These are phyloP conservation scores for Metschnikowia santaceciliae DNA, from an alignment of 805 yeast species.

Conservation along the genomic window DNA sequence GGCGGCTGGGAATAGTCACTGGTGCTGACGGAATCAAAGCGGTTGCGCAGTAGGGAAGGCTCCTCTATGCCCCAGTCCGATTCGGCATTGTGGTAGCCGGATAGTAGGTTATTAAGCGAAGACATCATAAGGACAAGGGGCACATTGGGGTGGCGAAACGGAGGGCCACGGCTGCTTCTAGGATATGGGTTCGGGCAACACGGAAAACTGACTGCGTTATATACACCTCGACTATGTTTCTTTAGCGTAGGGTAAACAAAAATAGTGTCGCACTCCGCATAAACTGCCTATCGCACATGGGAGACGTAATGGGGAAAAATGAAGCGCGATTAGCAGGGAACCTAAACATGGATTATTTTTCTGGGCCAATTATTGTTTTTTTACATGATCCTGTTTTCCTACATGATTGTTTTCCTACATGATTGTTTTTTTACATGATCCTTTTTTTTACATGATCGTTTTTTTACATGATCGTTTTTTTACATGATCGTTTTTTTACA, in stretches of 20 bases:
- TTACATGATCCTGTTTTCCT: not conserved
- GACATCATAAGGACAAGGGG: not conserved
- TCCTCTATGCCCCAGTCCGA: conserved; percentile 25
- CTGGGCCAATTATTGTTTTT: no score
- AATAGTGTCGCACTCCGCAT: conserved; percentile 1
- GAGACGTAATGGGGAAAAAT: not conserved
- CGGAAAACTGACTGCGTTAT: not conserved
- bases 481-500: not conserved
- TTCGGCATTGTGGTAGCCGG: conserved; percentile 16
- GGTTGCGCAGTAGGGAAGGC: conserved; percentile 5
- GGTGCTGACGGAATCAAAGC: conserved; percentile 16
- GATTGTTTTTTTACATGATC: no score
- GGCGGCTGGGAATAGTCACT: conserved; percentile 19
- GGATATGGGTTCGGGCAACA: not conserved
- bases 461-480: no score
- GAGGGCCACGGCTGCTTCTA: not conserved
- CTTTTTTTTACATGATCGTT: no score
- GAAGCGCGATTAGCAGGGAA: not conserved
- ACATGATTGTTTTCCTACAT: not conserved
- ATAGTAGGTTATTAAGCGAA: conserved; percentile 6
- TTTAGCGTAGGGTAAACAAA: conserved; percentile 1
- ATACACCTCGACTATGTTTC: not conserved
- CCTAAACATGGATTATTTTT: no score
- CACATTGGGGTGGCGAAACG: not conserved
- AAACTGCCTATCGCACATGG: not conserved